Percentiles rank a stretch among this genome's conserved stretches.
Conservation (phyloP, 306 rosid genomes). For the Vigna trinervia region DNA sequence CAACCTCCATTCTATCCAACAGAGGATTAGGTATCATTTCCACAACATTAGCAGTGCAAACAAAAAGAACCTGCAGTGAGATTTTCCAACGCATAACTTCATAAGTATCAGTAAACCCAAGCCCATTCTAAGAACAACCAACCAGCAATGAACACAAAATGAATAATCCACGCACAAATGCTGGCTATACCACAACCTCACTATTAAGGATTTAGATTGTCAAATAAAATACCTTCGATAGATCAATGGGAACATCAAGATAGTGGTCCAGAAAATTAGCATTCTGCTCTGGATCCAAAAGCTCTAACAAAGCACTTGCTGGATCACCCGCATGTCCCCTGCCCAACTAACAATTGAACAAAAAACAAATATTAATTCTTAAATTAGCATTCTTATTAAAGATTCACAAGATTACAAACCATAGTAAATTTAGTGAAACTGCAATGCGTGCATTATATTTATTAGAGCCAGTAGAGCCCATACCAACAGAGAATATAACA, state of each 20-base stretch:
- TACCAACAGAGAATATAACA: conserved; percentile 26
- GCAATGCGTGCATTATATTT: conserved; percentile 19
- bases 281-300: conserved; percentile 99
- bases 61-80: conserved; percentile 90
- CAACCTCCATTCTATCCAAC: conserved; percentile 96
- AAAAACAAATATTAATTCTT: conserved; percentile 39
- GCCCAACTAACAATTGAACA: conserved; percentile 80
- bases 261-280: conserved; percentile 98
- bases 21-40: conserved; percentile 95
- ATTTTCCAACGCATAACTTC: conserved; percentile 35
- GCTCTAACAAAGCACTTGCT: conserved; percentile 99
- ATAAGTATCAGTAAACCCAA: conserved; percentile 26
- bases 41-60: conserved; percentile 94
- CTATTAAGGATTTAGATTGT: conserved; percentile 10
- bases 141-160: background rate
- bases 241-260: conserved; percentile 98
- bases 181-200: conserved; percentile 29
- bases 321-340: conserved; percentile 99
- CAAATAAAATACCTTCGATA: conserved; percentile 79
- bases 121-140: conserved; percentile 29
- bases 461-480: conserved; percentile 2
- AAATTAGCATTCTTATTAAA: conserved; percentile 15
- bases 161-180: conserved; percentile 17
- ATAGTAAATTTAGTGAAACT: conserved; percentile 18
- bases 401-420: conserved; percentile 1